Percentiles rank a stretch among this genome's conserved stretches.
These are phyloP conservation scores for Claviceps digitariae DNA, from an alignment of 2,329 filamentous ascomycete species.

Conservation along the genomic window DNA sequence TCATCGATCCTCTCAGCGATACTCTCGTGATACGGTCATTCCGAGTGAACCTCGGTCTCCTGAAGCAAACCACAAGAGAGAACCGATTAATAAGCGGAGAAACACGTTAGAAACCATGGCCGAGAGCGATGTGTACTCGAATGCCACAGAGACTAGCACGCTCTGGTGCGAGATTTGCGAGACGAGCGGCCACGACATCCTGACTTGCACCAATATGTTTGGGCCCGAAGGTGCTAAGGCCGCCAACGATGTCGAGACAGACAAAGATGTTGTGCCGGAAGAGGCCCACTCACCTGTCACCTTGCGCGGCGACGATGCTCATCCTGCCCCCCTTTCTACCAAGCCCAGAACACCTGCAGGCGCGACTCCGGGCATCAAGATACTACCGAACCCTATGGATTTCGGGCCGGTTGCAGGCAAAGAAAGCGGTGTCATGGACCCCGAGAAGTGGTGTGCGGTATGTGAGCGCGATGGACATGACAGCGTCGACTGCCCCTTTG, in stretches of 20 bases:
- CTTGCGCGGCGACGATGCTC: constrained; percentile 26
- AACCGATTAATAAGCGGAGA: constrained; percentile 11
- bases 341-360: constrained; percentile 29
- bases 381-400: constrained; percentile 49
- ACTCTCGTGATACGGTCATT: constrained; percentile 53
- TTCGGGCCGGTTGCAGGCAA: constrained; percentile 62
- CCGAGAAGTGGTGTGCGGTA: constrained; percentile 88
- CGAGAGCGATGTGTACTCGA: constrained; percentile 57
- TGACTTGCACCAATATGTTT: constrained; percentile 89
- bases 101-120: constrained; percentile 53
- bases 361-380: constrained; percentile 28
- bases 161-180: constrained; percentile 96
- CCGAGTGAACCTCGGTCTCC: constrained; percentile 37
- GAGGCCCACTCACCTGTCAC: constrained; percentile 27
- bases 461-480: constrained; percentile 95
- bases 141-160: constrained; percentile 56
- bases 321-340: constrained; percentile 40
- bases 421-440: constrained; percentile 63
- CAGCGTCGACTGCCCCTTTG: constrained; percentile 87
- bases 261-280: constrained; percentile 23
- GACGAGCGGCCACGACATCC: constrained; percentile 78
- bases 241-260: constrained; percentile 17
- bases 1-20: constrained; percentile 45
- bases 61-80: constrained; percentile 34
- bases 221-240: constrained; percentile 29